These are phyloP conservation scores for Lolium multiflorum DNA, from an alignment of 176 grass and related monocot genomes.

Conservation along the genomic window DNA sequence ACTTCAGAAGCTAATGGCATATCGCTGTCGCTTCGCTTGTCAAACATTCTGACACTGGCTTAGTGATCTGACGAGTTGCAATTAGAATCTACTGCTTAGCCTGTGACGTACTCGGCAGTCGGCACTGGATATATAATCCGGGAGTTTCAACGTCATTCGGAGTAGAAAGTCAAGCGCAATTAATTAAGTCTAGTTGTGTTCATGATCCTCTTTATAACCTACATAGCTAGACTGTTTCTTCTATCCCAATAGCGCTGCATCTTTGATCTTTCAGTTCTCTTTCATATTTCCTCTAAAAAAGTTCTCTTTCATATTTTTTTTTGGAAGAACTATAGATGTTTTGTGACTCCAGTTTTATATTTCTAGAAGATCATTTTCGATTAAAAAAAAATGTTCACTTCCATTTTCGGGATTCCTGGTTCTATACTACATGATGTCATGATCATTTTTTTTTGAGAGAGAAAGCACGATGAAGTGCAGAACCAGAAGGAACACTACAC, in stretches of 20 bases:
- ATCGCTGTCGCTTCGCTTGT: not conserved
- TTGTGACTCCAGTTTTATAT: not conserved
- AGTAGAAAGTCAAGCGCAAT: not conserved
- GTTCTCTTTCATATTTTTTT: too few relatives aligned
- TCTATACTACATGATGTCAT: not conserved
- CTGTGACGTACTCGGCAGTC: not conserved
- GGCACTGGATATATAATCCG: not conserved
- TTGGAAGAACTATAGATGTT: not conserved
- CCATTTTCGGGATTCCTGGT: not conserved
- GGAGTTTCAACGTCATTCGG: not conserved
- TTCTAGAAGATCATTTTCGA: not conserved
- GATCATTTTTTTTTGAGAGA: too few relatives aligned
- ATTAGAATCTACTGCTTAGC: not conserved
- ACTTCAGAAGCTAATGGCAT: not conserved
- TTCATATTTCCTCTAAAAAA: not conserved
- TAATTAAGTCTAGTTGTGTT: not conserved
- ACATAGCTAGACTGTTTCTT: not conserved
- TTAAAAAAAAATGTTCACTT: not conserved
- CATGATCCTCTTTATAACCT: not conserved
- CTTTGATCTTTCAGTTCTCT: not conserved
- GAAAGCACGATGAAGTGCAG: not conserved
- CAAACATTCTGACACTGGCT: too few relatives aligned
- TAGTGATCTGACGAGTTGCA: slow-evolving; percentile 24
- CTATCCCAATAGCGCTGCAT: not conserved
- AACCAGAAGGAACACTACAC: not conserved